Base-by-base conservation (phyloP, 2,329 filamentous ascomycete genomes). In the Zymoseptoria passerinii region DNA sequence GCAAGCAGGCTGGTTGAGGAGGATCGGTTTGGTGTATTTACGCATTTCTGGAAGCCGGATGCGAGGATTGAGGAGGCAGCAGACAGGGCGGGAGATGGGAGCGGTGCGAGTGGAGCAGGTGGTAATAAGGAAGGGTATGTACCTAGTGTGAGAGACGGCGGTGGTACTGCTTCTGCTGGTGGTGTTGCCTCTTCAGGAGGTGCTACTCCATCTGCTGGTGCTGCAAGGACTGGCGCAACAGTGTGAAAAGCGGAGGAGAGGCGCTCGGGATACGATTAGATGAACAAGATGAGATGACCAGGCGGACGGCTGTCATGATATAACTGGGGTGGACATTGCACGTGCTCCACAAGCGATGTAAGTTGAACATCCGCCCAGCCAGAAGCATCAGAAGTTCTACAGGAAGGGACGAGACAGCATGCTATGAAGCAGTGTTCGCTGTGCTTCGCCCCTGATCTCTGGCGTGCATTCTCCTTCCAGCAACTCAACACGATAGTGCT, bases 1-100 rank as follows among this genome's bases (percentile, higher is more conserved):
- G 65, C 85, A 48, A 77, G 83, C 58, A 85, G 84, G 75, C 70
- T 88, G 23, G 79, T 83, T 7, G 85, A 87, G 64, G 81, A 84
- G 53, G 67, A 73, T 23, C 62, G 62, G 51, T 79, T 78, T 64
- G 75, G 77, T 20, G 83, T 82, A 0, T 85, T 85, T 65, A 83
- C 79, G 61, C 81, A 85, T 58, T 48, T 71, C 5, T 70, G 70
- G 57, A 67, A 64, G 55, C 60, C 56, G 18, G 63, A 65, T 52
- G 7, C 55, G 48, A 52, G 23, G 23, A 52, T 52, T 28, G 23
- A 27, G 19, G 23, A 27, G 23, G 50, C 50, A 2, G 28, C 50
- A 4, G 23, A 23, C 9, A 28, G 29, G 53, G 49, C 58, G 62
- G 40, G 57, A 55, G 7, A 55, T 27, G 48, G 52, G 6, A 13